These are phyloP conservation scores for Diversispora eburnea DNA, from an alignment of 192 early-diverging fungal genomes.

Conservation along the genomic window DNA sequence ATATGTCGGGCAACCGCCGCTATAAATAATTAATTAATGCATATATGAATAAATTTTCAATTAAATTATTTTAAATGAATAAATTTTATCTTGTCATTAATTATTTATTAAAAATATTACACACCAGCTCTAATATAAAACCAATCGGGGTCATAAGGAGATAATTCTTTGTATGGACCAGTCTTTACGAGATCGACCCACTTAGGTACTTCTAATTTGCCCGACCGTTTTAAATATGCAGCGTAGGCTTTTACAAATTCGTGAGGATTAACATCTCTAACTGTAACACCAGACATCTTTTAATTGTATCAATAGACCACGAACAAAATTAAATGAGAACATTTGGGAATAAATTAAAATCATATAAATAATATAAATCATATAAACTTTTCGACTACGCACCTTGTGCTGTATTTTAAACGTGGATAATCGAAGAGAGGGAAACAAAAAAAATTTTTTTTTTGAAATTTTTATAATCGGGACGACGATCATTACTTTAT, in stretches of 20 bases:
- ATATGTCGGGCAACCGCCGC: constrained; percentile 96
- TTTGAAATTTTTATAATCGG: too few relatives aligned
- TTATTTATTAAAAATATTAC: background rate
- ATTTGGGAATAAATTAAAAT: background rate
- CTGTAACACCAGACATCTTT: constrained; percentile 60
- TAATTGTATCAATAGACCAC: background rate
- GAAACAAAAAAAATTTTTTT: background rate
- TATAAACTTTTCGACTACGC: too few relatives aligned
- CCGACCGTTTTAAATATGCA: constrained; percentile 97
- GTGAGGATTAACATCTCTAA: constrained; percentile 96
- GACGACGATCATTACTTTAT: too few relatives aligned
- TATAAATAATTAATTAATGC: constrained; percentile 30
- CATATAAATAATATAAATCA: background rate
- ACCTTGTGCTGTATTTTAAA: background rate
- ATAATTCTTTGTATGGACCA: constrained; percentile 93
- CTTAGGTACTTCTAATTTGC: constrained; percentile 97
- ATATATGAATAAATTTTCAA: constrained; percentile 9
- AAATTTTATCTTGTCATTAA: background rate
- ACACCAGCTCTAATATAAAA: constrained; percentile 95
- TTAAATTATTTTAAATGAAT: background rate
- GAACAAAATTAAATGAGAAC: background rate
- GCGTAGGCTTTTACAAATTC: constrained; percentile 97
- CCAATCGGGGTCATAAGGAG: constrained; percentile 99
- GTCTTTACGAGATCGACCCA: constrained; percentile 99
- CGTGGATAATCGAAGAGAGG: background rate